Percentiles rank a stretch among this genome's conserved stretches.
Conservation (phyloP, 306 rosid genomes). For the Lathyrus aphaca region DNA sequence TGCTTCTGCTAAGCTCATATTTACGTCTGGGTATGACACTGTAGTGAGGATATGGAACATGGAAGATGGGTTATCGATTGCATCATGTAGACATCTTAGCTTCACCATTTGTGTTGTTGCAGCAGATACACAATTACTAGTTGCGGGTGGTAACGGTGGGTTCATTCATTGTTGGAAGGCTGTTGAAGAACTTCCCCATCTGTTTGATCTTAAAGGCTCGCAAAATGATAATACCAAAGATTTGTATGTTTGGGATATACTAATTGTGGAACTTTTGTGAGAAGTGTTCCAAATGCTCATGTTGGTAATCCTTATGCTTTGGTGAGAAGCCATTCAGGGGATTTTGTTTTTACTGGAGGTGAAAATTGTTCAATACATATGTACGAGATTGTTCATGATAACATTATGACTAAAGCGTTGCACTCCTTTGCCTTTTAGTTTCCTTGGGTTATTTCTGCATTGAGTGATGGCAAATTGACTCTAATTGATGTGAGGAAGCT, state of each 20-base stretch:
- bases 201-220: slow-evolving; percentile 72
- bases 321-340: slow-evolving; percentile 77
- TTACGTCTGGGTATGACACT: slow-evolving; percentile 90
- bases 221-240: slow-evolving; percentile 61
- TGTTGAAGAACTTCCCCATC: slow-evolving; percentile 66
- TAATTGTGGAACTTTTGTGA: slow-evolving; percentile 52
- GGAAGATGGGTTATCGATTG: slow-evolving; percentile 82
- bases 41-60: slow-evolving; percentile 85
- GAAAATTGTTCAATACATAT: slow-evolving; percentile 88
- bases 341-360: slow-evolving; percentile 87
- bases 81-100: slow-evolving; percentile 78
- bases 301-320: slow-evolving; percentile 70
- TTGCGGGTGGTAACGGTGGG: slow-evolving; percentile 88
- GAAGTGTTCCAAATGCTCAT: slow-evolving; percentile 65
- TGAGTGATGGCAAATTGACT: slow-evolving; percentile 79
- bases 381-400: slow-evolving; percentile 61
- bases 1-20: slow-evolving; percentile 78
- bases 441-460: slow-evolving; percentile 96
- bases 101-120: slow-evolving; percentile 90
- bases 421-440: slow-evolving; percentile 87
- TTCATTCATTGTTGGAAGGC: slow-evolving; percentile 95
- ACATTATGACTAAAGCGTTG: slow-evolving; percentile 44
- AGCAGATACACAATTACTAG: slow-evolving; percentile 68
- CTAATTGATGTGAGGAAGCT: slow-evolving; percentile 83
- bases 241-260: slow-evolving; percentile 90